A percentile compares a stretch with the other conserved stretches of the same genome.
Evolutionary conservation across 345 rosid genomes (phyloP).

Genomic region (Melaleuca alternifolia): DNA sequence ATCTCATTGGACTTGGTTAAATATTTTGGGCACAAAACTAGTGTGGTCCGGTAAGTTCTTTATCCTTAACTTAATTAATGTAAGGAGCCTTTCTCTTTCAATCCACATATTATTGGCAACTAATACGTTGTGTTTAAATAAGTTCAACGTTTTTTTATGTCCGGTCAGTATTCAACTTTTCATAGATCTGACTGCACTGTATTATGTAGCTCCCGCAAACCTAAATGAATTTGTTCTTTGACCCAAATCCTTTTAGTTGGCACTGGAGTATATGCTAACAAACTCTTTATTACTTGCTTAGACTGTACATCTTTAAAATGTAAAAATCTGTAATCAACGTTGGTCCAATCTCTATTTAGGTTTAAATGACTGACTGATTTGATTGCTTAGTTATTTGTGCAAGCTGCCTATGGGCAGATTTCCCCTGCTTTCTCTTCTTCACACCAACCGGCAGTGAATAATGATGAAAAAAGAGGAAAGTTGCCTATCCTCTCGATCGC

Average conservation of each 20-base stretch:
- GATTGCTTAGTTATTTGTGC: background rate
- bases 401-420: background rate
- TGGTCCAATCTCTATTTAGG: background rate
- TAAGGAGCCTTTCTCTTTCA: background rate
- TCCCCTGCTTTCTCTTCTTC: background rate
- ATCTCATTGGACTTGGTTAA: conserved; percentile 74
- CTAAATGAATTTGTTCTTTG: background rate
- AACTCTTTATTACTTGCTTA: background rate
- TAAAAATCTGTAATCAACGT: background rate
- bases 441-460: background rate
- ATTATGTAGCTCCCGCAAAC: background rate
- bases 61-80: background rate
- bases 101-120: background rate
- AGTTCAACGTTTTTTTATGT: background rate
- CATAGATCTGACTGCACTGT: background rate
- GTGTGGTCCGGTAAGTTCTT: conserved; percentile 57
- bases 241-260: background rate
- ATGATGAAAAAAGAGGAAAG: background rate
- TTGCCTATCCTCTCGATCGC: background rate
- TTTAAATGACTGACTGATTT: background rate
- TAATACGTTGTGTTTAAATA: background rate
- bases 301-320: background rate
- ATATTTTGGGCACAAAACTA: conserved; percentile 74
- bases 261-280: background rate
- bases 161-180: background rate